phyloP scores from a whole-genome alignment of 441 rosid species.

The Pelargonium cotyledonis region DNA sequence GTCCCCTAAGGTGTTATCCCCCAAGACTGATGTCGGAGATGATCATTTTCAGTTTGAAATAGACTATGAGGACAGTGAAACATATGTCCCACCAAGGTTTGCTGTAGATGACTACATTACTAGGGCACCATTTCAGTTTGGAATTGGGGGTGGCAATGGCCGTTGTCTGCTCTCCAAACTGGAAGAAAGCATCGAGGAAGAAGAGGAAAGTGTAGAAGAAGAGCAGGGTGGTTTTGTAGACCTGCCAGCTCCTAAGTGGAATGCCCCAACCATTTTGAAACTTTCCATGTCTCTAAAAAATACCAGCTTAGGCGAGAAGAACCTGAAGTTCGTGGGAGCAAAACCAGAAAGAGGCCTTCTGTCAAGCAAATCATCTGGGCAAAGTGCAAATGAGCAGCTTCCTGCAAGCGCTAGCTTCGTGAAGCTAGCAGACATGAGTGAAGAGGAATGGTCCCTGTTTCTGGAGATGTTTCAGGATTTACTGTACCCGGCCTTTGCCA shows the following conservation, averaged over 20 bases:
- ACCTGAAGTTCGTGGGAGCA: neutral
- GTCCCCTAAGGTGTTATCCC: neutral
- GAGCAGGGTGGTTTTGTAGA: neutral
- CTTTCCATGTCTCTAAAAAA: neutral
- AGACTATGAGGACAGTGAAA: neutral
- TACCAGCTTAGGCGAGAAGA: neutral
- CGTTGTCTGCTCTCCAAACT: neutral
- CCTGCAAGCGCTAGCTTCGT: neutral
- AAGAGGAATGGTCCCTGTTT: slow-evolving; percentile 2
- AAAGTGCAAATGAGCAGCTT: neutral
- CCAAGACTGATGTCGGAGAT: neutral
- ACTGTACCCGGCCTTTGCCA: slow-evolving; percentile 1
- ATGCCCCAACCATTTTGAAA: neutral
- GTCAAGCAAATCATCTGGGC: neutral
- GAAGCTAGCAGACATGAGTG: neutral
- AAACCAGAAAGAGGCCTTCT: neutral
- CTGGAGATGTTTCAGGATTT: neutral
- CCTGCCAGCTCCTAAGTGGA: neutral
- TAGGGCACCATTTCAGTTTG: neutral
- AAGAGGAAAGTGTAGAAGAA: neutral
- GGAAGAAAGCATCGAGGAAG: slow-evolving; percentile 1
- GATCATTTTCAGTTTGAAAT: neutral
- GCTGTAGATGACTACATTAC: neutral
- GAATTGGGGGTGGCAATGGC: neutral
- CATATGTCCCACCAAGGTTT: neutral